Percentiles rank a stretch among this genome's conserved stretches.
Evolutionary conservation across 768 basidiomycete genomes (phyloP).

Genomic region (Trametes punicea): DNA sequence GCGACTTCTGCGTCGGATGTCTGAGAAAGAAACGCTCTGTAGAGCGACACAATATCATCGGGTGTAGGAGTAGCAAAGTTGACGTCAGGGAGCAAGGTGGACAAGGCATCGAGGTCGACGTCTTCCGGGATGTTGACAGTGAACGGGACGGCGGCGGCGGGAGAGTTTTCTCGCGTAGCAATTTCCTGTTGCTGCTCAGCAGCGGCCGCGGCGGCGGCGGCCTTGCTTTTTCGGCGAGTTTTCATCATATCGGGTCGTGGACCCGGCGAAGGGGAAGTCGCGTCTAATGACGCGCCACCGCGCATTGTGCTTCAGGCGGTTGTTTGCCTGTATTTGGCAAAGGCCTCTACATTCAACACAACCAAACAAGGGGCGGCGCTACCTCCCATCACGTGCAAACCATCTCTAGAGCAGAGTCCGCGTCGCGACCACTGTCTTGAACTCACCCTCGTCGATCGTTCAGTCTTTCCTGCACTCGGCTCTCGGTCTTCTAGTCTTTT

Average conservation of each 20-base stretch:
- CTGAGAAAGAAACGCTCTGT: slow-evolving; percentile 59
- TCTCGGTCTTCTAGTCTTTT: not conserved
- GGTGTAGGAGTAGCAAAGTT: slow-evolving; percentile 53
- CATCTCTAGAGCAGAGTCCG: not conserved
- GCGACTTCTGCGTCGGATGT: slow-evolving; percentile 50
- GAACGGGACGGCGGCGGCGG: slow-evolving; percentile 29
- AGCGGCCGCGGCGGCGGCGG: slow-evolving; percentile 39
- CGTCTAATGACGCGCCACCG: slow-evolving; percentile 17
- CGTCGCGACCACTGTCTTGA: slow-evolving; percentile 14
- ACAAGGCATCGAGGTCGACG: slow-evolving; percentile 59
- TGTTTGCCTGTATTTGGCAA: slow-evolving; percentile 27
- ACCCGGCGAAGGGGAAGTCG: slow-evolving; percentile 16
- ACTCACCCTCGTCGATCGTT: not conserved
- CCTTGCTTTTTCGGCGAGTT: slow-evolving; percentile 65
- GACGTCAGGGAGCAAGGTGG: slow-evolving; percentile 58
- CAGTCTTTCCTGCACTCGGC: not conserved
- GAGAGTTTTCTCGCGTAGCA: slow-evolving; percentile 33
- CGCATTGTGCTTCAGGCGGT: slow-evolving; percentile 8
- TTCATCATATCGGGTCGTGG: slow-evolving; percentile 34
- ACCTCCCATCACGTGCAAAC: slow-evolving; percentile 16
- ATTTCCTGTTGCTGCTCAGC: slow-evolving; percentile 14
- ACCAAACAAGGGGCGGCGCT: slow-evolving; percentile 17
- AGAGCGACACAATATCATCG: slow-evolving; percentile 59
- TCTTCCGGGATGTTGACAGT: slow-evolving; percentile 58
- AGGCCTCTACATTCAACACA: slow-evolving; percentile 23